Conservation (phyloP, 768 basidiomycete genomes). For the Tricholoma matsutake region DNA sequence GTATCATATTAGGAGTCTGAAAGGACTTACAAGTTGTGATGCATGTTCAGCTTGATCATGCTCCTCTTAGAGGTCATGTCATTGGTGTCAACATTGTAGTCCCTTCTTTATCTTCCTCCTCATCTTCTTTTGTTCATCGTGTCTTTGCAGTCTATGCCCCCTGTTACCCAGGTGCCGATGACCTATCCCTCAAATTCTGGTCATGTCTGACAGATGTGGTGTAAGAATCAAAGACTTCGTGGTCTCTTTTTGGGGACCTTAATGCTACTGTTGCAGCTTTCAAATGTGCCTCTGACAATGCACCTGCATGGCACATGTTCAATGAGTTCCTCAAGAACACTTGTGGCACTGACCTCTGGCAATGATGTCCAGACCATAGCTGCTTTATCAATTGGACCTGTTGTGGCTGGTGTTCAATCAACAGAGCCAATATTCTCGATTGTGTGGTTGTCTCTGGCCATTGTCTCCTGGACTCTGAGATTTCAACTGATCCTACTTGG, state of each 20-base stretch:
- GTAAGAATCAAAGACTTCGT: neutral
- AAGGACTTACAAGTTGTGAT: constrained; percentile 7
- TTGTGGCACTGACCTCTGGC: constrained; percentile 15
- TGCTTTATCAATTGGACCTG: constrained; percentile 15
- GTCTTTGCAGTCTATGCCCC: constrained; percentile 15
- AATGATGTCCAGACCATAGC: constrained; percentile 3
- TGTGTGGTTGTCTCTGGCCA: constrained; percentile 12
- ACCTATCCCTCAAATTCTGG: constrained; percentile 9
- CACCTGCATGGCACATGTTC: neutral
- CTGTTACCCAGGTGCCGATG: constrained; percentile 9
- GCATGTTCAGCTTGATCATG: neutral
- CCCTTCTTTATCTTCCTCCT: neutral
- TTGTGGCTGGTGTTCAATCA: neutral
- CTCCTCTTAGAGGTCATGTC: constrained; percentile 6
- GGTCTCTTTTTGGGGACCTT: constrained; percentile 15
- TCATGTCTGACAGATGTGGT: neutral
- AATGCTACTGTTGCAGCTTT: constrained; percentile 13
- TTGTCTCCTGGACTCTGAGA: constrained; percentile 4
- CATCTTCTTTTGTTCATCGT: constrained; percentile 6
- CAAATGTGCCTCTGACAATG: constrained; percentile 9
- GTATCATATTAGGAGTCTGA: constrained; percentile 6
- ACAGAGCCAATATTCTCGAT: constrained; percentile 21
- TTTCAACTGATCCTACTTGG: constrained; percentile 2
- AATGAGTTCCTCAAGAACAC: constrained; percentile 9
- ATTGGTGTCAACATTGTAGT: constrained; percentile 12